Evolutionary conservation across 2,329 filamentous ascomycete species (phyloP).

Genomic region (Penicillium brevicompactum): DNA sequence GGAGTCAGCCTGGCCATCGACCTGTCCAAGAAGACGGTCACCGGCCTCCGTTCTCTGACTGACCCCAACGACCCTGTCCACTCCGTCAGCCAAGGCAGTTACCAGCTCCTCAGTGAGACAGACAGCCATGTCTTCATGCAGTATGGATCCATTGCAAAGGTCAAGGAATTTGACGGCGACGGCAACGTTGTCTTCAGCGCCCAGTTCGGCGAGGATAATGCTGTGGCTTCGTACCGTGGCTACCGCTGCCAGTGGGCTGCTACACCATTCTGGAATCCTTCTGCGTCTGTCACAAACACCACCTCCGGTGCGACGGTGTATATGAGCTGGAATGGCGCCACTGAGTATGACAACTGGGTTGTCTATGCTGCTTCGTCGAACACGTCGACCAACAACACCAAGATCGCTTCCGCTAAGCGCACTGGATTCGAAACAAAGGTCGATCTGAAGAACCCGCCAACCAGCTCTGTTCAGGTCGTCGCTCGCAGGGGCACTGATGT

Average conservation of each 20-base stretch:
- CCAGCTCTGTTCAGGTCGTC: constrained; percentile 30
- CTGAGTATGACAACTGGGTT: constrained; percentile 36
- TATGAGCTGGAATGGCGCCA: constrained; percentile 46
- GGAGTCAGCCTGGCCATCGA: constrained; percentile 27
- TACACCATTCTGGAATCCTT: constrained; percentile 22
- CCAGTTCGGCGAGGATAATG: constrained; percentile 29
- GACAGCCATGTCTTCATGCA: constrained; percentile 29
- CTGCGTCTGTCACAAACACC: constrained; percentile 9
- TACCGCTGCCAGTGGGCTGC: constrained; percentile 24
- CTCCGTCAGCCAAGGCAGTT: constrained; percentile 26
- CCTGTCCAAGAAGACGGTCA: constrained; percentile 13
- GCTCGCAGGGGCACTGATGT: constrained; percentile 30
- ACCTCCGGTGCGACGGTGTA: constrained; percentile 22
- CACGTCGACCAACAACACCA: constrained; percentile 18
- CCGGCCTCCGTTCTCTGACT: constrained; percentile 13
- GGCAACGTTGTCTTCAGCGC: constrained; percentile 33
- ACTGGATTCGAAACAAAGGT: constrained; percentile 33
- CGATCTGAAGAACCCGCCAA: constrained; percentile 16
- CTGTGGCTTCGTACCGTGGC: constrained; percentile 34
- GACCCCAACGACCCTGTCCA: constrained; percentile 22
- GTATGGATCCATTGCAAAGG: constrained; percentile 33
- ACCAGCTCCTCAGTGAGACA: constrained; percentile 19
- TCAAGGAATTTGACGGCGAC: constrained; percentile 34
- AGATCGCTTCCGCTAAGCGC: constrained; percentile 25
- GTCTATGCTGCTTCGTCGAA: constrained; percentile 29